Evolutionary conservation across 441 rosid genomes (phyloP).

Genomic region (Bocquillonia castaneifolia): DNA sequence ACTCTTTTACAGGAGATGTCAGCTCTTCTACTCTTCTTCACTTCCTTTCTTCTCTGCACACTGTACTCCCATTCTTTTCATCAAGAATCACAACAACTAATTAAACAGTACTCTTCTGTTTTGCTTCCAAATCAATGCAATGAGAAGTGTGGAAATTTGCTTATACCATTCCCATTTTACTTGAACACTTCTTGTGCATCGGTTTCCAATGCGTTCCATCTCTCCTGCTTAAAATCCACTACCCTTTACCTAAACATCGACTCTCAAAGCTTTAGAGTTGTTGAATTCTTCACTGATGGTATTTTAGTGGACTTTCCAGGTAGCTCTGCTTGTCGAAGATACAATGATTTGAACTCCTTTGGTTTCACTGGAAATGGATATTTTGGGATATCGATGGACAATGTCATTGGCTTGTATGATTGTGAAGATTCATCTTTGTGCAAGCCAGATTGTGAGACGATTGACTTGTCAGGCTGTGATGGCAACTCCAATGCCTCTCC

Average conservation of each 20-base stretch:
- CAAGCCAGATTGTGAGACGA: constrained; percentile 61
- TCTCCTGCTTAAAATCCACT: constrained; percentile 60
- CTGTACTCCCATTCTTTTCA: constrained; percentile 36
- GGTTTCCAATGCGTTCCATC: constrained; percentile 39
- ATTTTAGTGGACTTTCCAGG: constrained; percentile 61
- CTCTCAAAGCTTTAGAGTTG: constrained; percentile 39
- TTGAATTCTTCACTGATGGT: constrained; percentile 67
- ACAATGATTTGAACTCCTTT: constrained; percentile 56
- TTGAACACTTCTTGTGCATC: constrained; percentile 40
- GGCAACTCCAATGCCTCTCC: constrained; percentile 47
- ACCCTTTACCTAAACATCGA: constrained; percentile 51
- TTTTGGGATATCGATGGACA: constrained; percentile 61
- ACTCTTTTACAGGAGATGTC: constrained; percentile 28
- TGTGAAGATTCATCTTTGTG: constrained; percentile 84
- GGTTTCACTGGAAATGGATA: constrained; percentile 38
- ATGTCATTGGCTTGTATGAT: constrained; percentile 64
- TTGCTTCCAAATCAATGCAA: constrained; percentile 33
- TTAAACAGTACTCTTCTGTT: neutral
- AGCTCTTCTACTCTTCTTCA: constrained; percentile 23
- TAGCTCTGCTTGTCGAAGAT: constrained; percentile 50
- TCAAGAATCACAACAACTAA: constrained; percentile 5
- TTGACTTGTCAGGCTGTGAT: constrained; percentile 56
- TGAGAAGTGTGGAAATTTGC: constrained; percentile 58
- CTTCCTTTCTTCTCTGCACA: constrained; percentile 34
- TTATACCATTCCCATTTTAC: constrained; percentile 62